Percentiles rank a stretch among this genome's conserved stretches.
phyloP scores from a whole-genome alignment of 345 rosid genomes.

The Draba incana region DNA sequence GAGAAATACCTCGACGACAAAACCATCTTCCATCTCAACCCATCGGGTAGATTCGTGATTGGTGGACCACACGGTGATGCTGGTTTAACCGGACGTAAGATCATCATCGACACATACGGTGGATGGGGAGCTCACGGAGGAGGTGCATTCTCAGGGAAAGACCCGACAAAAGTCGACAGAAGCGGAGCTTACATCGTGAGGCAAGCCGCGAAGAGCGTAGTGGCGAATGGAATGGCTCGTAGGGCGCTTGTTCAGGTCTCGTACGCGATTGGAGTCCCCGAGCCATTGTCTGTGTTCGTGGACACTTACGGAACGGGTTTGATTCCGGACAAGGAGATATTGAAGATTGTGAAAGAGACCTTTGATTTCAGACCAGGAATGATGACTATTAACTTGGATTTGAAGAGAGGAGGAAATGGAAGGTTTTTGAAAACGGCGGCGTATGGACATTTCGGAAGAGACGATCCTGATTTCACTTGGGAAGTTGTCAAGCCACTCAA shows the following conservation, averaged over 20 bases:
- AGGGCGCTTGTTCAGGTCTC: slow-evolving; percentile 48
- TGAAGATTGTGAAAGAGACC: slow-evolving; percentile 47
- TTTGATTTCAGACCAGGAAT: slow-evolving; percentile 51
- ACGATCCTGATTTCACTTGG: slow-evolving; percentile 53
- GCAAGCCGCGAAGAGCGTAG: slow-evolving; percentile 47
- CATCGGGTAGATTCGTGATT: slow-evolving; percentile 47
- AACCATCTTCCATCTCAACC: slow-evolving; percentile 50
- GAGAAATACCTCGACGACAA: slow-evolving; percentile 47
- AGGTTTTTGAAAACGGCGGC: slow-evolving; percentile 50
- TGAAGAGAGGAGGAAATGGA: slow-evolving; percentile 50
- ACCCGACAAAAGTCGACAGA: slow-evolving; percentile 47
- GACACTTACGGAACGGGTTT: slow-evolving; percentile 43
- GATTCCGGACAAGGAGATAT: slow-evolving; percentile 48
- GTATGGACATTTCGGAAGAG: slow-evolving; percentile 50
- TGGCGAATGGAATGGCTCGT: slow-evolving; percentile 47
- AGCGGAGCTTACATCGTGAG: slow-evolving; percentile 48
- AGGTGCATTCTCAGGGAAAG: slow-evolving; percentile 47
- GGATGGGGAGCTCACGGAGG: slow-evolving; percentile 51
- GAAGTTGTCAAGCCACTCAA: slow-evolving; percentile 49
- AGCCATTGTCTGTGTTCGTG: slow-evolving; percentile 46
- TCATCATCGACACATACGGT: slow-evolving; percentile 47
- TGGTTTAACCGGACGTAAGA: slow-evolving; percentile 50
- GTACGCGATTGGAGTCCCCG: slow-evolving; percentile 48
- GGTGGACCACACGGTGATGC: slow-evolving; percentile 50
- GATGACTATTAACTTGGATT: slow-evolving; percentile 47